Evolutionary conservation across 306 rosid species (phyloP).

Genomic region (Begonia masoniana): DNA sequence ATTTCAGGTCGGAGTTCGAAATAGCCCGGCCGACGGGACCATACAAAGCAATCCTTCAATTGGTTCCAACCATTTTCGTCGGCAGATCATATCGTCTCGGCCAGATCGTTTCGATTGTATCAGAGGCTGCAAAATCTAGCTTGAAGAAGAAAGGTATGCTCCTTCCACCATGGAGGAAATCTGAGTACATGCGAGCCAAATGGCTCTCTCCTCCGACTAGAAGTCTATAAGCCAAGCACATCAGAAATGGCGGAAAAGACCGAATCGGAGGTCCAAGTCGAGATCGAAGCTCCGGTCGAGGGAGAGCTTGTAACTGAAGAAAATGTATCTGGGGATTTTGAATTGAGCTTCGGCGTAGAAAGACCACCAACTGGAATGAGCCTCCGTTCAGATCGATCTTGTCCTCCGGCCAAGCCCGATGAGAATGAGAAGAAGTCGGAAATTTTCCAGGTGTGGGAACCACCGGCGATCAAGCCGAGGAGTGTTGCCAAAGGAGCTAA

Average conservation of each 20-base stretch:
- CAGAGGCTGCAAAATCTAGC: constrained; percentile 83
- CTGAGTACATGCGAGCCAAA: constrained; percentile 82
- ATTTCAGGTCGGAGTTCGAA: constrained; percentile 93
- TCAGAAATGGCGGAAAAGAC: neutral
- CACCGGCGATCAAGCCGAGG: constrained; percentile 81
- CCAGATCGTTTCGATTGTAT: constrained; percentile 54
- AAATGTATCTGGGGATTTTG: too few relatives aligned
- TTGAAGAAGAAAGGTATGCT: constrained; percentile 97
- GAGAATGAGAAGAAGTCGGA: constrained; percentile 10
- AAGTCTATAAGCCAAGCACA: constrained; percentile 10
- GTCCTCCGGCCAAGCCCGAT: neutral
- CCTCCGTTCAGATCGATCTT: constrained; percentile 5
- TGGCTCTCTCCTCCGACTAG: constrained; percentile 72
- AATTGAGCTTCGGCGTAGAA: neutral
- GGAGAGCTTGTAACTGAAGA: constrained; percentile 10
- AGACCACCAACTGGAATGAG: too few relatives aligned
- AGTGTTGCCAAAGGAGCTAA: constrained; percentile 60
- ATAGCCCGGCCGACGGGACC: constrained; percentile 84
- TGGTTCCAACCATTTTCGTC: constrained; percentile 70
- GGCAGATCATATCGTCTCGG: constrained; percentile 75
- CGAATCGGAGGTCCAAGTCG: neutral
- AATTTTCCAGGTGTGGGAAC: constrained; percentile 40
- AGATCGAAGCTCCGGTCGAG: constrained; percentile 2
- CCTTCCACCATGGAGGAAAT: constrained; percentile 91
- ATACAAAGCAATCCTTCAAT: constrained; percentile 68